Evolutionary conservation across 495 filamentous ascomycete species (phyloP).

Genomic region (Hypoxylon fuscum): DNA sequence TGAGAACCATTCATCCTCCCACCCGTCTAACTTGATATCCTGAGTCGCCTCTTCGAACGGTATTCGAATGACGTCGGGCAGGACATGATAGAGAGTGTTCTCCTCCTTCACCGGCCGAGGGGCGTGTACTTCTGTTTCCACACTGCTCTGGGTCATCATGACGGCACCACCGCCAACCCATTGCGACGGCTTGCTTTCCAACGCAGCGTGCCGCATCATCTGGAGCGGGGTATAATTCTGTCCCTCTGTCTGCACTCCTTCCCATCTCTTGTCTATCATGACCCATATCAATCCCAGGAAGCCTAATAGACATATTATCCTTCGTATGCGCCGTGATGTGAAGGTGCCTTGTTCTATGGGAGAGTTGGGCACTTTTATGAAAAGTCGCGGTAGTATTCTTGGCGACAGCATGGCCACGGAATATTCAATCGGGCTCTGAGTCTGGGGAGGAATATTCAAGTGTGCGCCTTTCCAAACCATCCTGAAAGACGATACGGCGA

Average conservation of each 20-base stretch:
- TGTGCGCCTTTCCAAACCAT: constrained; percentile 33
- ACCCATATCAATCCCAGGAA: constrained; percentile 35
- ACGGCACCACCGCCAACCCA: constrained; percentile 38
- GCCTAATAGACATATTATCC: constrained; percentile 30
- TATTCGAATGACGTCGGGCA: constrained; percentile 51
- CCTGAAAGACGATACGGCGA: constrained; percentile 3
- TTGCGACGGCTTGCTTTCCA: constrained; percentile 31
- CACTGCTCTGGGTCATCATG: constrained; percentile 18
- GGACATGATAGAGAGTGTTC: constrained; percentile 23
- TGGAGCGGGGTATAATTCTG: constrained; percentile 27
- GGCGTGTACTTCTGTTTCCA: not conserved
- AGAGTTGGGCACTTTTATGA: constrained; percentile 36
- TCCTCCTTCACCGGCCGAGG: constrained; percentile 18
- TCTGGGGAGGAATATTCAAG: constrained; percentile 30
- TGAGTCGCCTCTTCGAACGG: constrained; percentile 50
- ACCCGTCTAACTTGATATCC: constrained; percentile 48
- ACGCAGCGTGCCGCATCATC: constrained; percentile 29
- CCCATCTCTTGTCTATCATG: constrained; percentile 26
- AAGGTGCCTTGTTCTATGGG: constrained; percentile 40
- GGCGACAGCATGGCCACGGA: constrained; percentile 35
- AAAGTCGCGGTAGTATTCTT: constrained; percentile 35
- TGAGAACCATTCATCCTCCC: constrained; percentile 55
- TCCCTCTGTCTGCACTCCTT: constrained; percentile 20
- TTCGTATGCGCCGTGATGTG: constrained; percentile 33
- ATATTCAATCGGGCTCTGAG: constrained; percentile 25